Evolutionary conservation across 2,329 filamentous ascomycete genomes (phyloP).

Genomic region (Paraphoma sp.): DNA sequence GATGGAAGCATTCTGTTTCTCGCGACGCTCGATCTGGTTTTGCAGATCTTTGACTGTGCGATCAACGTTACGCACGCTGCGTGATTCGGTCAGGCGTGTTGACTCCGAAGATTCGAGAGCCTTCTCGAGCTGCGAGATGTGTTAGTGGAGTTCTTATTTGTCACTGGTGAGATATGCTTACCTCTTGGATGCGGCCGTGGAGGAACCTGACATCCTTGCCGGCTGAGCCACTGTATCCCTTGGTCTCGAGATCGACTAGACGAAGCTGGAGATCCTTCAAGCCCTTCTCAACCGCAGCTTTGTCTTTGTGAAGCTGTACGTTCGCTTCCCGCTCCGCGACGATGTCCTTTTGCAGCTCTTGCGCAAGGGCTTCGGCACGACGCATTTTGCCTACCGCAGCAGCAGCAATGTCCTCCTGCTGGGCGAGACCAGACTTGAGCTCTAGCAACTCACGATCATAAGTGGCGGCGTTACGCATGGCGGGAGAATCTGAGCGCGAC

Average conservation of each 20-base stretch:
- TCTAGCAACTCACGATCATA: slow-evolving; percentile 90
- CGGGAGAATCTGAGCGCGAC: slow-evolving; percentile 81
- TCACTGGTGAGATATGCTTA: slow-evolving; percentile 55
- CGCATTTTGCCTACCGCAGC: slow-evolving; percentile 98
- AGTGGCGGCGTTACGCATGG: slow-evolving; percentile 85
- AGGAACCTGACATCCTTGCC: slow-evolving; percentile 96
- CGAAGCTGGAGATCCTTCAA: slow-evolving; percentile 89
- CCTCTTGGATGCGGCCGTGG: slow-evolving; percentile 93
- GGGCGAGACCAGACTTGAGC: slow-evolving; percentile 84
- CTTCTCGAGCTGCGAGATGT: slow-evolving; percentile 73
- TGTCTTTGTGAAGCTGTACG: slow-evolving; percentile 84
- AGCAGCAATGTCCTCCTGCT: slow-evolving; percentile 89
- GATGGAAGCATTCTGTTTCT: slow-evolving; percentile 82
- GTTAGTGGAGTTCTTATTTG: slow-evolving; percentile 16
- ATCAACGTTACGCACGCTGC: slow-evolving; percentile 90
- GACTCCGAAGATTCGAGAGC: slow-evolving; percentile 84
- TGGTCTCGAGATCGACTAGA: slow-evolving; percentile 93
- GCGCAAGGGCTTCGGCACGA: slow-evolving; percentile 82
- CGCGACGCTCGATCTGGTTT: slow-evolving; percentile 88
- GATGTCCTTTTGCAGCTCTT: slow-evolving; percentile 93
- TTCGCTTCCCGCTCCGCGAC: slow-evolving; percentile 82
- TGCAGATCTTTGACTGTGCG: slow-evolving; percentile 93
- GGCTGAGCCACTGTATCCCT: slow-evolving; percentile 85
- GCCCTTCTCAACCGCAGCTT: slow-evolving; percentile 85
- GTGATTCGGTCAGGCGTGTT: slow-evolving; percentile 79